Conservation (phyloP, 73 alveolate genomes). For the Effrenium voratum region DNA sequence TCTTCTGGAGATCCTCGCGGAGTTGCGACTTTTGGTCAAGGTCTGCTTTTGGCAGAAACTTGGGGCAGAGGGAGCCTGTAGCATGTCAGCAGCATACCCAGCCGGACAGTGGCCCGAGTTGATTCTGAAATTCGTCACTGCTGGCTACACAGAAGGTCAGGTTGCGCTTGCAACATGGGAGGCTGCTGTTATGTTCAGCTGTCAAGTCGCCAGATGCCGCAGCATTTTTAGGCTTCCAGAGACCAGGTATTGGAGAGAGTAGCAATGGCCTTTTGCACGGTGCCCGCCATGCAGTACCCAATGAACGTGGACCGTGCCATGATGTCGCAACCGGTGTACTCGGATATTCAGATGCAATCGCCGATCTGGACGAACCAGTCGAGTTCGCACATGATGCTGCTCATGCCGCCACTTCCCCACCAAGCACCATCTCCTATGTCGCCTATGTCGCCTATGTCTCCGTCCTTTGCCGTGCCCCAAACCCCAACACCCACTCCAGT, state of each 20-base stretch:
- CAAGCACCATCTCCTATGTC: slow-evolving; percentile 74
- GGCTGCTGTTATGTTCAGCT: no score
- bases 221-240: no score
- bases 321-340: slow-evolving; percentile 40
- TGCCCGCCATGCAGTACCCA: slow-evolving; percentile 51
- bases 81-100: no score
- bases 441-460: slow-evolving; percentile 55
- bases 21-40: slow-evolving; percentile 77
- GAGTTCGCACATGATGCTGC: slow-evolving; percentile 47
- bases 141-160: no score
- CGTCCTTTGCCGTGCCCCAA: slow-evolving; percentile 18
- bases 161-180: no score
- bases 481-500: slow-evolving; percentile 58
- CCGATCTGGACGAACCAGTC: neutral
- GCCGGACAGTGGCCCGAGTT: no score
- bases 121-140: no score
- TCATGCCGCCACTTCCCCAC: slow-evolving; percentile 87
- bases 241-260: no score
- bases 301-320: slow-evolving; percentile 43
- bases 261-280: slow-evolving; percentile 58
- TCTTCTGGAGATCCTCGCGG: slow-evolving; percentile 58
- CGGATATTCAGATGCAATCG: slow-evolving; percentile 13
- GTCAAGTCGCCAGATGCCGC: no score
- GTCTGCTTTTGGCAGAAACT: no score
- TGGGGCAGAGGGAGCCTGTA: no score